Base-by-base conservation (phyloP, 768 basidiomycete species). In the Aureoboletus auriporus region DNA sequence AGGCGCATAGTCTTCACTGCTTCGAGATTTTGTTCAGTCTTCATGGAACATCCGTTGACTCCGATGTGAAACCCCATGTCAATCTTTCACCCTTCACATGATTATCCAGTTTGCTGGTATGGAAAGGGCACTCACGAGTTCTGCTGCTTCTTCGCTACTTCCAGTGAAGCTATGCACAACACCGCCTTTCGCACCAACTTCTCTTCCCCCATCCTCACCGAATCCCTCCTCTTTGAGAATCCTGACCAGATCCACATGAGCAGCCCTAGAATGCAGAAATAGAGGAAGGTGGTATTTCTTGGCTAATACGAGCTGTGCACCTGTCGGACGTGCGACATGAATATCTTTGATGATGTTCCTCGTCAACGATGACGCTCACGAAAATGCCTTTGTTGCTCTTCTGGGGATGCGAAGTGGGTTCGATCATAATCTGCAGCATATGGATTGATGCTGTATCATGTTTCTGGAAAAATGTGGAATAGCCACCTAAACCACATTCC, bases 121-220 rank as follows among this genome's bases (percentile, higher is more conserved):
- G n/a, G 2, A 36, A n/a, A 34, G 33, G 28, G n/a, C 28, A 64
- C 81, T 59, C 49, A 88, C 86, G 39, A 88, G 67, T 59, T 91
- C 88, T 8, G 62, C 57, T 12, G 76, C 79, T 60, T 93, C 88
- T 33, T 73, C 75, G 4, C 59, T 58, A 0, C 75, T 76, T 5
- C 90, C 90, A 0, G 89, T 89, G 66, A 89, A 89, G 52, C 85
- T 87, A 60, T 91, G 90, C 4, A 90, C 86, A 17, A 92, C 89
- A 1, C 89, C 89, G 4, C 87, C 83, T 17, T 71, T 73, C 14
- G 73, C 81, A 35, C 83, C 87, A 48, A 78, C 69, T 27, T 62
- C 66, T 50, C 61, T 65, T 4, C 84, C 84, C 27, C 83, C 77
- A 55, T 79, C 65, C 34, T 73, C 66, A 13, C 75, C 73, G 59